These are phyloP conservation scores for Lichtheimia ornata DNA, from an alignment of 371 early-diverging fungal species.

Conservation along the genomic window DNA sequence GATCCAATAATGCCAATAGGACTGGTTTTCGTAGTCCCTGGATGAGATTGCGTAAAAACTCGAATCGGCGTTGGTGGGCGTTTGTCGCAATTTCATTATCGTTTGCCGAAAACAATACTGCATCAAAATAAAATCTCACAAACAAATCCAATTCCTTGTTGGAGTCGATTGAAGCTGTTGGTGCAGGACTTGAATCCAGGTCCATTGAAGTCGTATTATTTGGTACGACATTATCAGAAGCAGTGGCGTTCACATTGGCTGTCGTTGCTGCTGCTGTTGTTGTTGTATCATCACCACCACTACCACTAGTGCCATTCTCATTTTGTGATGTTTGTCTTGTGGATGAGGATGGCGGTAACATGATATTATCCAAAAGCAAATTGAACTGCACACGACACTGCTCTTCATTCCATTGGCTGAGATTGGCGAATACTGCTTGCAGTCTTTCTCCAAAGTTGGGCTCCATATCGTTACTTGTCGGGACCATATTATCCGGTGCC, in stretches of 20 bases:
- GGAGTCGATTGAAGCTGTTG: conserved; percentile 1
- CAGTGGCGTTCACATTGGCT: neutral
- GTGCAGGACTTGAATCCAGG: conserved; percentile 20
- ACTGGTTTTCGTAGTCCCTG: conserved; percentile 44
- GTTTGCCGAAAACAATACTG: conserved; percentile 47
- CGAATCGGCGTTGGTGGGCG: conserved; percentile 37
- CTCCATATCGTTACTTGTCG: conserved; percentile 17
- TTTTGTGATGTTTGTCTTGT: conserved; percentile 1
- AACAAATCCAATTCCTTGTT: conserved; percentile 50
- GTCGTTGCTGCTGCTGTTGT: conserved; percentile 7
- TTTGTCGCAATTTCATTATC: conserved; percentile 26
- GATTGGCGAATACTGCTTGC: conserved; percentile 49
- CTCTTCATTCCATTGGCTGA: conserved; percentile 65
- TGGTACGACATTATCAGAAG: neutral
- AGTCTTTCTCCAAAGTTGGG: conserved; percentile 48
- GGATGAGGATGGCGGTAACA: conserved; percentile 13
- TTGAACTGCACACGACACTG: conserved; percentile 63
- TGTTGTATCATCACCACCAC: conserved; percentile 22
- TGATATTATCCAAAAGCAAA: conserved; percentile 55
- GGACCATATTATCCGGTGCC: conserved; percentile 11
- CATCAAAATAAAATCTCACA: conserved; percentile 58
- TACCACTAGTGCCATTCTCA: neutral
- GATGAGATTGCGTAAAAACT: conserved; percentile 42
- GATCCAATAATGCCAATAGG: conserved; percentile 33
- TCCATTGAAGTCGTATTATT: conserved; percentile 4